These are phyloP conservation scores for Boletus vinaceobasis DNA, from an alignment of 768 basidiomycete species.

Conservation along the genomic window DNA sequence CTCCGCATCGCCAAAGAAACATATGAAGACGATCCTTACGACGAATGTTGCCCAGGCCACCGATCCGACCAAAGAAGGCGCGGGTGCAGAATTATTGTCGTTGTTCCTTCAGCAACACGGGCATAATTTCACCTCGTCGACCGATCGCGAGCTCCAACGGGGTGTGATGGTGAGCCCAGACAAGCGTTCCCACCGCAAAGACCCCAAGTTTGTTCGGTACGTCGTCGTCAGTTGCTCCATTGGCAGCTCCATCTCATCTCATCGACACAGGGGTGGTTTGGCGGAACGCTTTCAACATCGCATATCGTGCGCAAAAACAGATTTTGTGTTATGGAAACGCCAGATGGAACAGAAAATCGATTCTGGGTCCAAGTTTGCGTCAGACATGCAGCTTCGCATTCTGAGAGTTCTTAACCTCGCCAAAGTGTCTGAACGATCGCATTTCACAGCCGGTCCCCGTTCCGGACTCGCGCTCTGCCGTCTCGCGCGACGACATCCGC, in stretches of 20 bases:
- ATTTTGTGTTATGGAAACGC: constrained; percentile 51
- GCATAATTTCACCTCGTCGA: constrained; percentile 33
- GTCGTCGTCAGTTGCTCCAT: constrained; percentile 11
- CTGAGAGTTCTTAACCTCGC: constrained; percentile 39
- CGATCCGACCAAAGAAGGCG: constrained; percentile 49
- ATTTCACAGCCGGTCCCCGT: constrained; percentile 24
- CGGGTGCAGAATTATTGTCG: constrained; percentile 49
- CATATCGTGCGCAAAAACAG: constrained; percentile 43
- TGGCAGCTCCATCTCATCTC: background rate
- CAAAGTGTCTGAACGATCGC: constrained; percentile 28
- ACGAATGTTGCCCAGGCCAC: constrained; percentile 52
- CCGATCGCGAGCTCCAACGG: constrained; percentile 40
- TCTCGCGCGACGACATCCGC: constrained; percentile 23
- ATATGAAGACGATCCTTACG: constrained; percentile 47
- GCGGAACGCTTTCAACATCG: constrained; percentile 47
- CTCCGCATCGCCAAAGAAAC: constrained; percentile 30
- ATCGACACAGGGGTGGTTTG: constrained; percentile 47
- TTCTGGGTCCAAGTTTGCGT: constrained; percentile 27
- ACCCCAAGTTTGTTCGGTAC: constrained; percentile 47
- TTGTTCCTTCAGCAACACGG: constrained; percentile 50
- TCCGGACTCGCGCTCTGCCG: constrained; percentile 44
- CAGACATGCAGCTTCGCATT: constrained; percentile 45
- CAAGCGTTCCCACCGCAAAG: constrained; percentile 45
- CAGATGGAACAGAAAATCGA: constrained; percentile 40
- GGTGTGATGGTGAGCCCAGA: constrained; percentile 59